Base-by-base conservation (phyloP, 768 basidiomycete species). In the Naematelia encephala region DNA sequence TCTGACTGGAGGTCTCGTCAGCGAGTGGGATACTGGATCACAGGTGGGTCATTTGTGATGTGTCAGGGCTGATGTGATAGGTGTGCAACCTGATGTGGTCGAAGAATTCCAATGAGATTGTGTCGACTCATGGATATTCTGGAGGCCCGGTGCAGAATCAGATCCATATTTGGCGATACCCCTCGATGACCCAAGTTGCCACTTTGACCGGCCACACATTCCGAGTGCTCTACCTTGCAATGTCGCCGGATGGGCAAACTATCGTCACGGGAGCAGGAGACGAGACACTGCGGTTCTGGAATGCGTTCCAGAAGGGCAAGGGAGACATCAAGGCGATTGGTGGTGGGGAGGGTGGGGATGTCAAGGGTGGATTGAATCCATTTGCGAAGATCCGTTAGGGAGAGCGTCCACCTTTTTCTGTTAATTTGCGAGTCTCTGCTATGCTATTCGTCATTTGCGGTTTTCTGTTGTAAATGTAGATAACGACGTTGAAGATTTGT, bases 11-110 rank as follows among this genome's bases (percentile, higher is more conserved):
- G 84, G 82, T 22, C 84, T 94, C 84, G 80, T 96, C 59, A 86
- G 83, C 60, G 87, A 91, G 73, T 81, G 92, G 49, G 93, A 98
- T 77, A 98, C 96, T 0, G 96, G 96, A 3, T 91, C 89, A 62
- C 94, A 99, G 83, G 93, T 94, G 59, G 56, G 85, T 68, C 42
- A 22, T n/a, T 11, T 46, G 23, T 21, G 8, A 14, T 4, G 13
- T 26, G 13, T 26, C 10, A 44, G 4, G 48, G 21, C 29, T 47
- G 48, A 51, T 44, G 26, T 34, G 19, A 1, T 46, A 94, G 91
- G 91, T 97, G 43, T 97, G 93, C 81, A 98, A 98, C 79, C 85
- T 98, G 56, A 89, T 91, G 60, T 98, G 92, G 92, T 92, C 91
- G 0, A 79, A 87, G 29, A 98, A 90, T 5, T 94, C 94, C 1